Base-by-base conservation (phyloP, 192 early-diverging fungal species). In the Backusella tuberculispora region DNA sequence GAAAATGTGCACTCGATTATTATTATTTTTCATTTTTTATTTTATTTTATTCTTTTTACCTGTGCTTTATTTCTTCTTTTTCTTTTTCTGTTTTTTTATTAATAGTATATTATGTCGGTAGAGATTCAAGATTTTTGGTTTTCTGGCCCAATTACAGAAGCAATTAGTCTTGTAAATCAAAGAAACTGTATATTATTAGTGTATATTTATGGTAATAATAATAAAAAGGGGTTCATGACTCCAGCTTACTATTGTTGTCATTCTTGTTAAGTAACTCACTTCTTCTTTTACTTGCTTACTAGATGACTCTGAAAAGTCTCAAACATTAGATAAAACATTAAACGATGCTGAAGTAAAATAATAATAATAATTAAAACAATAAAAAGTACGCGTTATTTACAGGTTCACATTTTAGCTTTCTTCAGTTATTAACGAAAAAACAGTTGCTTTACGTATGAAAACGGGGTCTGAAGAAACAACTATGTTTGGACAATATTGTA, bases 401-500 rank as follows among this genome's bases (percentile, higher is more conserved):
- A 42, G 0, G 0, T 21, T 41, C 9, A 21, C 37, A 14, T n/a
- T 42, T 10, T 69, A 73, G 70, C 48, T 80, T 17, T 45, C 38
- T 19, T 40, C 71, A 50, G 40, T 21, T 34, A 43, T 69, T 13
- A 19, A 50, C 13, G 46, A 76, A 26, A 24, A 68, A 2, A 17
- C 71, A 6, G 66, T 80, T 60, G 66, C 67, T 43, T 44, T 80
- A 5, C 21, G 42, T 17, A 72, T 80, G 48, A 38, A 53, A 37
- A 68, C 74, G 40, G 63, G 47, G 2, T 73, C 75, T 40, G 79
- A 74, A 4, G 73, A 80, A 29, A 75, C 79, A 14, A 63, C 13
- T 19, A 26, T 80, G 13, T 80, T 80, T 80, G 56, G 43, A 4
- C 79, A 80, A 76, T 48, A 74, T 15, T 80, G 79, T 80, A 73